Percentiles rank a stretch among this genome's conserved stretches.
These are phyloP conservation scores for Rhodotorula sp. DNA, from an alignment of 1,284 basidiomycete species.

Conservation along the genomic window DNA sequence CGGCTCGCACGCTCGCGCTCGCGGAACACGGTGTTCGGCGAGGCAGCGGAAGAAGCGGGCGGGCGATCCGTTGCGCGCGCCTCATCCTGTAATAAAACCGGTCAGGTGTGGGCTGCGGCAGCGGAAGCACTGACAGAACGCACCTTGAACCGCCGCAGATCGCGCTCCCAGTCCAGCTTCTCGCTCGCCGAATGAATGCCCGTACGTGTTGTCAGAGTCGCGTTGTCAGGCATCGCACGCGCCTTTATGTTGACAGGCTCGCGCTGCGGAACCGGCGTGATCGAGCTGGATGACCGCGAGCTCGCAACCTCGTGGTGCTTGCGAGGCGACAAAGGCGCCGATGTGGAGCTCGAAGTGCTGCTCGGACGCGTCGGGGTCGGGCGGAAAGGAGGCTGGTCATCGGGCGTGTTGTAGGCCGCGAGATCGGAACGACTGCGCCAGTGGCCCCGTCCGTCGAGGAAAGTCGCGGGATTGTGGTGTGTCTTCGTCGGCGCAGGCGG, in stretches of 20 bases:
- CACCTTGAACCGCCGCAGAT: conserved; percentile 13
- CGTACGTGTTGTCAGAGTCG: conserved; percentile 19
- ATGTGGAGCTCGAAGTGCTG: too few species aligned
- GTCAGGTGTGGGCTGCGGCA: background rate
- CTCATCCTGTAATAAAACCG: background rate
- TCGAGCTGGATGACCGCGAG: background rate
- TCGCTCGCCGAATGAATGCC: conserved; percentile 12
- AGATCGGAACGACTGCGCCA: background rate
- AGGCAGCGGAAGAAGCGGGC: conserved; percentile 2
- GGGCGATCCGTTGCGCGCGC: background rate
- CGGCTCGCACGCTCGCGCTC: conserved; percentile 5
- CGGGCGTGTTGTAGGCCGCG: background rate
- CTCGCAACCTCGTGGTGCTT: background rate
- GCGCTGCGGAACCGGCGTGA: too few species aligned
- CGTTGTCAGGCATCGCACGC: background rate
- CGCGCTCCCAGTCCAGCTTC: conserved; percentile 3
- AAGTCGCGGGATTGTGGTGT: background rate
- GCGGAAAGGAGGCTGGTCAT: conserved; percentile 10
- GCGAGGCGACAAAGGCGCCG: background rate
- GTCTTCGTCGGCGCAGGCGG: background rate
- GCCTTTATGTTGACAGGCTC: background rate
- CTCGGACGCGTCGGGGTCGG: conserved; percentile 15
- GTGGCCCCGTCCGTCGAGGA: background rate
- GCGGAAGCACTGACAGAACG: background rate
- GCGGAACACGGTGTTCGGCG: conserved; percentile 1